phyloP scores from a whole-genome alignment of 1,284 basidiomycete genomes.

The Malassezia japonica region DNA sequence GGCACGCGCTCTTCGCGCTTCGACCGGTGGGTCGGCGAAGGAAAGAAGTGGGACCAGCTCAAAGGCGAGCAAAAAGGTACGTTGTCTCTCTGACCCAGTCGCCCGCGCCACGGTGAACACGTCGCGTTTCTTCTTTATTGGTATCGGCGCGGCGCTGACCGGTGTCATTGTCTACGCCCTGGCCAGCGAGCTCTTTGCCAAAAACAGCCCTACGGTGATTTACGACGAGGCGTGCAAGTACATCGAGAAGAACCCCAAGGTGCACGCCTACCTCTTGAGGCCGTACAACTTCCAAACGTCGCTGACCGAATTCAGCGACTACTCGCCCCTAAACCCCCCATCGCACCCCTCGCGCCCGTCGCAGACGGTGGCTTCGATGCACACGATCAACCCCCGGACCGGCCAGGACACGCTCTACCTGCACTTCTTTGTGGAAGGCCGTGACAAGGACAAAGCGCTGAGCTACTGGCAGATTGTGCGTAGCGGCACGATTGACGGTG shows the following conservation, averaged over 20 bases:
- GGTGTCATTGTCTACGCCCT: conserved; percentile 65
- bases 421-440: conserved; percentile 31
- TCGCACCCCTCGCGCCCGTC: conserved; percentile 20
- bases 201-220: conserved; percentile 80
- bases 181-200: conserved; percentile 78
- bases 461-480: conserved; percentile 26
- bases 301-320: conserved; percentile 19
- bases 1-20: conserved; percentile 7
- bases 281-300: conserved; percentile 37
- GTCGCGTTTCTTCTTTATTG: conserved; percentile 70
- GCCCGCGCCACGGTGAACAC: conserved; percentile 61
- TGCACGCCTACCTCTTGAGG: conserved; percentile 28
- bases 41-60: conserved; percentile 65
- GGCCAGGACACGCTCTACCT: conserved; percentile 33
- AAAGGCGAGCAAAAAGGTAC: conserved; percentile 70
- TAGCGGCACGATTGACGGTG: conserved; percentile 21
- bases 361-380: conserved; percentile 24
- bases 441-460: conserved; percentile 32
- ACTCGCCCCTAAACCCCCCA: conserved; percentile 32
- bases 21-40: conserved; percentile 25
- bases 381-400: conserved; percentile 21
- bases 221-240: conserved; percentile 76
- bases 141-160: conserved; percentile 58
- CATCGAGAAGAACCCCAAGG: conserved; percentile 61
- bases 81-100: conserved; percentile 51